A percentile compares a stretch with the other conserved stretches of the same genome.
These are phyloP conservation scores for Phytophthora kernoviae DNA, from an alignment of 352 stramenopile genomes.

Conservation along the genomic window DNA sequence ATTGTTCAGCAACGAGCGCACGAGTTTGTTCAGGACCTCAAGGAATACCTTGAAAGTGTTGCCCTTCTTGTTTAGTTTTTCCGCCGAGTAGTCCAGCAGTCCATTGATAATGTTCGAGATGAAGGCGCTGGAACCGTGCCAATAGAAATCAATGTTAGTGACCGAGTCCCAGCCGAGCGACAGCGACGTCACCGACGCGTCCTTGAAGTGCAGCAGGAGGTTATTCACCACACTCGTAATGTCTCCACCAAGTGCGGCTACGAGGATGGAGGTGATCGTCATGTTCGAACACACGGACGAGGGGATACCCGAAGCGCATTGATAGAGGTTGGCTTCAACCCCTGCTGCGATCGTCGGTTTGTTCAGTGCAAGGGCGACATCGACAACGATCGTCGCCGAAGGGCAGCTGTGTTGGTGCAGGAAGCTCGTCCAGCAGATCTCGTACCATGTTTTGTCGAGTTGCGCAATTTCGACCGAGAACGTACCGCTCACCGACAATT, in stretches of 20 bases:
- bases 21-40: slow-evolving; percentile 41
- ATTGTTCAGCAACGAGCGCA: slow-evolving; percentile 59
- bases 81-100: slow-evolving; percentile 52
- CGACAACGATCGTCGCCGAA: slow-evolving; percentile 34
- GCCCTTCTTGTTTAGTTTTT: slow-evolving; percentile 70
- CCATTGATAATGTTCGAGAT: slow-evolving; percentile 52
- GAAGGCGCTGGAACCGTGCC: slow-evolving; percentile 42
- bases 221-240: slow-evolving; percentile 40
- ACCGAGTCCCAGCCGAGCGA: slow-evolving; percentile 49
- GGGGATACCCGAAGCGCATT: slow-evolving; percentile 32
- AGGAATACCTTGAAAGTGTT: slow-evolving; percentile 57
- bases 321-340: slow-evolving; percentile 36
- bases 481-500: slow-evolving; percentile 38
- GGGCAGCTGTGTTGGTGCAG: slow-evolving; percentile 46
- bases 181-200: slow-evolving; percentile 39
- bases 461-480: slow-evolving; percentile 54
- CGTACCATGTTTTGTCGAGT: slow-evolving; percentile 63
- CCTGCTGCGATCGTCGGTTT: slow-evolving; percentile 35
- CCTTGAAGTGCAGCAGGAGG: slow-evolving; percentile 37
- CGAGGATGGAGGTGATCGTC: slow-evolving; percentile 48
- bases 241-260: slow-evolving; percentile 36
- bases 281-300: slow-evolving; percentile 51
- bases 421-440: slow-evolving; percentile 59
- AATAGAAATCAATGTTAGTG: slow-evolving; percentile 53
- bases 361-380: slow-evolving; percentile 40